Evolutionary conservation across 768 basidiomycete species (phyloP).

Genomic region (Lyophyllum decastes): DNA sequence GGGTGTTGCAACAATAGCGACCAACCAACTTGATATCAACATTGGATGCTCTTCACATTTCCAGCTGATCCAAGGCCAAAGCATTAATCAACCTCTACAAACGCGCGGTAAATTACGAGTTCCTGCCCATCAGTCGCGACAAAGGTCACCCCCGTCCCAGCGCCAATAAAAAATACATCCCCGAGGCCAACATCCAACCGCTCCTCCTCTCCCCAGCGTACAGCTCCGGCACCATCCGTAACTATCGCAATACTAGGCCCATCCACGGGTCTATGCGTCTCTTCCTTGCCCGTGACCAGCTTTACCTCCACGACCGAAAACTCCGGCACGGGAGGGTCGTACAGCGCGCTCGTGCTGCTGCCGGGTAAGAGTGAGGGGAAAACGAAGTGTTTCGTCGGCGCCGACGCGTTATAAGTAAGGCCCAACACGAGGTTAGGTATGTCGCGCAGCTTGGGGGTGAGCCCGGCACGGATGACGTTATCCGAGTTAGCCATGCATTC

Average conservation of each 20-base stretch:
- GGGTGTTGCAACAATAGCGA: too few species aligned
- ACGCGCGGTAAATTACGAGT: conserved; percentile 69
- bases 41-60: too few species aligned
- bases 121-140: conserved; percentile 30
- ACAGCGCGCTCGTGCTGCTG: conserved; percentile 44
- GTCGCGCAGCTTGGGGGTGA: conserved; percentile 96
- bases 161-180: conserved; percentile 82
- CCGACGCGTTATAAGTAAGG: conserved; percentile 81
- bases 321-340: conserved; percentile 92
- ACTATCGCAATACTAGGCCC: conserved; percentile 88
- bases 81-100: conserved; percentile 44
- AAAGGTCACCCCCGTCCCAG: conserved; percentile 60
- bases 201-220: conserved; percentile 48
- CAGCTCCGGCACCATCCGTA: conserved; percentile 63
- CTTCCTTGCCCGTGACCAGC: conserved; percentile 44
- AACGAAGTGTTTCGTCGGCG: conserved; percentile 71
- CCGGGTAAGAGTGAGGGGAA: conserved; percentile 51
- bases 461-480: conserved; percentile 97
- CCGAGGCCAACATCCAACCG: conserved; percentile 54
- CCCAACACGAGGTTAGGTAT: conserved; percentile 86
- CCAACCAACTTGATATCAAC: too few species aligned
- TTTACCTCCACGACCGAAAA: conserved; percentile 80
- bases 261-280: conserved; percentile 61
- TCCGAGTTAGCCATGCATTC: conserved; percentile 99
- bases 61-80: too few species aligned